Base-by-base conservation (phyloP, 495 filamentous ascomycete species). In the Neurospora discreta region DNA sequence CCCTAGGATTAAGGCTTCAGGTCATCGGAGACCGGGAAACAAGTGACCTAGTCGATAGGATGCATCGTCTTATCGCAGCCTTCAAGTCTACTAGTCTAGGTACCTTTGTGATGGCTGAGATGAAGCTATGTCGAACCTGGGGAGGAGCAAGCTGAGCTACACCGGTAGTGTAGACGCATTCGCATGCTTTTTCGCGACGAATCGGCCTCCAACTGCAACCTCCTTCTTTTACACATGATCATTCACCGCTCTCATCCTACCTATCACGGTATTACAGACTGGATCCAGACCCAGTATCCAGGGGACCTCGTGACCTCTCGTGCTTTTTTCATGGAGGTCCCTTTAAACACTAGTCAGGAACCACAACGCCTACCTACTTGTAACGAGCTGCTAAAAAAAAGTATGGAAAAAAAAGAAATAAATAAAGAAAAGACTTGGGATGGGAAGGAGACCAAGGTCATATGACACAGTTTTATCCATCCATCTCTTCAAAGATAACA, bases 281-380 rank as follows among this genome's bases (percentile, higher is more conserved):
- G 39, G 30, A 71, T 44, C 69, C 71, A 38, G 23, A 39, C 33
- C 33, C 65, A 58, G 38, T 33, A 68, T 65, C 43, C 30, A 69
- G 20, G 15, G 36, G 10, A 40, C 42, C 73, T 74, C 71, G 73
- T 74, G 73, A 75, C 73, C 52, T 26, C 52, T 71, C 60, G 71
- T 60, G 67, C 68, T 11, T 42, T 39, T 39, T 41, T 36, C n/a
- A 40, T 60, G 52, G 52, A 60, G 44, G 65, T 68, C 71, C 71
- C 71, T 71, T 72, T 42, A 26, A 70, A 67, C 71, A 71, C 60
- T 75, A 71, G 73, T 73, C 68, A 75, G 73, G 73, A 41, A 75
- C 71, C n/a, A 39, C 44, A 18, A 30, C 46, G 23, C 46, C 46
- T 5, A 39, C 38, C 46, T 5, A 11, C 38, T 39, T 39, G 38